phyloP scores from a whole-genome alignment of 176 grass and related monocot species.

The Areca catechu region DNA sequence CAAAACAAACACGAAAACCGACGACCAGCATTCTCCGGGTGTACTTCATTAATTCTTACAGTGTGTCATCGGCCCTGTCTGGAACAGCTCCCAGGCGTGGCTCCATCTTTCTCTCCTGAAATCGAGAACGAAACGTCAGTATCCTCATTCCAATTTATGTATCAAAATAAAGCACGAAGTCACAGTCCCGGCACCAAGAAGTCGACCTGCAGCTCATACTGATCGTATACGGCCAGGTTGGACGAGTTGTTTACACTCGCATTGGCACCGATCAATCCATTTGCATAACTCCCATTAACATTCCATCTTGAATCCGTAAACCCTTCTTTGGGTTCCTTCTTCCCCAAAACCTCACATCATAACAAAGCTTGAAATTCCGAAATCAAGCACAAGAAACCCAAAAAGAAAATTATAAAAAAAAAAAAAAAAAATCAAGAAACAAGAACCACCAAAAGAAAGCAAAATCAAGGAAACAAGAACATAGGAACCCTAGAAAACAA shows the following conservation, averaged over 20 bases:
- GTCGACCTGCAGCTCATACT: conserved; percentile 74
- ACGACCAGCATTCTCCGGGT: too few relatives aligned
- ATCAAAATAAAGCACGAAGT: conserved; percentile 2
- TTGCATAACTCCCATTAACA: conserved; percentile 5
- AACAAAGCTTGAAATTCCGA: conserved; percentile 70
- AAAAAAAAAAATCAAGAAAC: background rate
- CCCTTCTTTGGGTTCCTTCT: conserved; percentile 34
- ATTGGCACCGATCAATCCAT: conserved; percentile 15
- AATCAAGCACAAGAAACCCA: background rate
- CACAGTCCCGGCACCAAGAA: background rate
- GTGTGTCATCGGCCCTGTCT: conserved; percentile 36
- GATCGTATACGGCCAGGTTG: conserved; percentile 83
- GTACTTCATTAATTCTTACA: too few relatives aligned
- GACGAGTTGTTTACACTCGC: conserved; percentile 46
- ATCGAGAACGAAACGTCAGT: conserved; percentile 2
- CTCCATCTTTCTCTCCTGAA: conserved; percentile 40
- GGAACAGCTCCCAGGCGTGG: conserved; percentile 32
- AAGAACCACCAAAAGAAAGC: background rate
- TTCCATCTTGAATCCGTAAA: conserved; percentile 16
- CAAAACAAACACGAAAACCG: too few relatives aligned
- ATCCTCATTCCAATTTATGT: background rate
- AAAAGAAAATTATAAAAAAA: too few relatives aligned
- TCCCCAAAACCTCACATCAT: conserved; percentile 69
- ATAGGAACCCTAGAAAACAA: too few relatives aligned
- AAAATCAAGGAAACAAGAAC: background rate